Percentiles rank a stretch among this genome's conserved stretches.
Conservation (phyloP, 2,329 filamentous ascomycete species). For the Fusarium multiceps region DNA sequence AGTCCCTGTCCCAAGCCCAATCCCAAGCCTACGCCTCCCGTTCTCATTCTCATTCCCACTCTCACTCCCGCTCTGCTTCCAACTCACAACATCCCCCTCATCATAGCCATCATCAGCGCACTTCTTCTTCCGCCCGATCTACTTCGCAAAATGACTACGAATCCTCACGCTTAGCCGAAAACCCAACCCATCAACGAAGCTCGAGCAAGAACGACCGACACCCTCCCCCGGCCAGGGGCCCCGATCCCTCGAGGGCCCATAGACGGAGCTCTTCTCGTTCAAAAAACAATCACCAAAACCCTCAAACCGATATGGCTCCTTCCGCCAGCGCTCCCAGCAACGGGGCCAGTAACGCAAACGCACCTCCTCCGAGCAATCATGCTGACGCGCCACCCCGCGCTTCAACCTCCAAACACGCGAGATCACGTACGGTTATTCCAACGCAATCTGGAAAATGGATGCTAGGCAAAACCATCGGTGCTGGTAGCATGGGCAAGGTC, state of each 20-base stretch:
- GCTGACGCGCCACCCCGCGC: slow-evolving; percentile 52
- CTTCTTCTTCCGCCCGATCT: slow-evolving; percentile 54
- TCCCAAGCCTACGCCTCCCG: slow-evolving; percentile 33
- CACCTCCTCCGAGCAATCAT: slow-evolving; percentile 56
- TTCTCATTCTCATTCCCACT: slow-evolving; percentile 39
- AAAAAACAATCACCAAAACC: slow-evolving; percentile 51
- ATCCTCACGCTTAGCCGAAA: slow-evolving; percentile 71
- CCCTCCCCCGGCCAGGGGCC: slow-evolving; percentile 62
- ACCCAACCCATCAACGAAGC: slow-evolving; percentile 68
- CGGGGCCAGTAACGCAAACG: slow-evolving; percentile 63
- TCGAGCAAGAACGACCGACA: slow-evolving; percentile 69
- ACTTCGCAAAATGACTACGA: slow-evolving; percentile 77
- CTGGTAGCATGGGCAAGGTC: slow-evolving; percentile 98
- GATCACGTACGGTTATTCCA: slow-evolving; percentile 83
- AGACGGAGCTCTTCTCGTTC: slow-evolving; percentile 64
- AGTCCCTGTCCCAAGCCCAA: slow-evolving; percentile 32
- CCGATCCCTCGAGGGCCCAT: slow-evolving; percentile 60
- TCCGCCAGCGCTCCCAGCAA: slow-evolving; percentile 64
- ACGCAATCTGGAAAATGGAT: slow-evolving; percentile 94
- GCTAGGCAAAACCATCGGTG: slow-evolving; percentile 95
- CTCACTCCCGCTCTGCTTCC: slow-evolving; percentile 43
- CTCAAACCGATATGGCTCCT: slow-evolving; percentile 61
- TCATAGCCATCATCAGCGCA: slow-evolving; percentile 52
- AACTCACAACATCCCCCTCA: slow-evolving; percentile 42
- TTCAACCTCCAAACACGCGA: slow-evolving; percentile 62